These are phyloP conservation scores for Euryodendron excelsum DNA, from an alignment of 148 eudicot species.

Conservation along the genomic window DNA sequence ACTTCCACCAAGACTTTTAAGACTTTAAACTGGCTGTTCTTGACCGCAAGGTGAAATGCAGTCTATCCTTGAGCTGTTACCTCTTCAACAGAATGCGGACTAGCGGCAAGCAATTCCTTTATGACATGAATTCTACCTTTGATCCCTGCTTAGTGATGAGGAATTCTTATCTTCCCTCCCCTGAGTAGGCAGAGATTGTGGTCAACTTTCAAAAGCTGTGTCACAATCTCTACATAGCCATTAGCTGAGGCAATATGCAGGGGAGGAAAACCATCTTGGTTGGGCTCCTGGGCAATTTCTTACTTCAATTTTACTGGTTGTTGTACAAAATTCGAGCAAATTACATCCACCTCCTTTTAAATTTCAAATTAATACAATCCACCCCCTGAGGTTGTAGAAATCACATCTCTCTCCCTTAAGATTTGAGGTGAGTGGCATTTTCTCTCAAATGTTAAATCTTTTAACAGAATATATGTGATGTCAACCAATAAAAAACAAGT, in stretches of 20 bases:
- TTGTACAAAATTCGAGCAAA: slow-evolving; percentile 28
- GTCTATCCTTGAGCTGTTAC: slow-evolving; percentile 46
- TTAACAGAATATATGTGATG: no score
- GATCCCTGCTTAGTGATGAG: slow-evolving; percentile 49
- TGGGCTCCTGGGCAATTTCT: slow-evolving; percentile 40
- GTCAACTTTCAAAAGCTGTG: slow-evolving; percentile 37
- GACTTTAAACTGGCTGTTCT: slow-evolving; percentile 36
- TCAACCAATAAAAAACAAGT: no score
- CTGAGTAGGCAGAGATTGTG: slow-evolving; percentile 20
- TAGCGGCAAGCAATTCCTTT: slow-evolving; percentile 30
- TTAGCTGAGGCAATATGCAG: slow-evolving; percentile 52
- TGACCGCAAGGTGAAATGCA: slow-evolving; percentile 57
- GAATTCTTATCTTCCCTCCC: slow-evolving; percentile 44
- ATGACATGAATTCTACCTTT: slow-evolving; percentile 41
- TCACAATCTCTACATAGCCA: no score
- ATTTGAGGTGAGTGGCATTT: no score
- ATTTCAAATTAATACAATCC: no score
- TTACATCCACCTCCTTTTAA: no score
- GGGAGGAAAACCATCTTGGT: slow-evolving; percentile 48
- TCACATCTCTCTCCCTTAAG: no score
- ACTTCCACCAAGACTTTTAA: slow-evolving; percentile 29
- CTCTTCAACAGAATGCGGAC: slow-evolving; percentile 36
- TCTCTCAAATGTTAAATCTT: no score
- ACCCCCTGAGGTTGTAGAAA: no score
- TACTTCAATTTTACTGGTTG: slow-evolving; percentile 29